Evolutionary conservation across 495 filamentous ascomycete species (phyloP).

Genomic region (Letharia lupina): DNA sequence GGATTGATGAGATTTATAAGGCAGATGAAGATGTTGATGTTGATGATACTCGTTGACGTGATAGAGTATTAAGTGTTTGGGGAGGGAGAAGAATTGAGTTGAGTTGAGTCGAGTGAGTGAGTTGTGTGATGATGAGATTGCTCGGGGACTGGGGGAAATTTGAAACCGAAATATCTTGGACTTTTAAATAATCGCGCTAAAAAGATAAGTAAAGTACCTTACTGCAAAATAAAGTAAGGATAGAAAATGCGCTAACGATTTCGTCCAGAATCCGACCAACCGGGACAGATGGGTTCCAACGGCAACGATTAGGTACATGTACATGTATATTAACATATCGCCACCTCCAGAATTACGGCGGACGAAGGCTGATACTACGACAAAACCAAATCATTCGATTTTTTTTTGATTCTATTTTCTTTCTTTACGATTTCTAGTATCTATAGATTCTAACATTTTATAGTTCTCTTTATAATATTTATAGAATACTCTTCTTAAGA

Average conservation of each 20-base stretch:
- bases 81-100: background rate
- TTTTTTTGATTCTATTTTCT: no score
- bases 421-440: no score
- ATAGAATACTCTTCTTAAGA: no score
- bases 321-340: no score
- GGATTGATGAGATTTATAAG: background rate
- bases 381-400: no score
- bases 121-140: background rate
- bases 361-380: no score
- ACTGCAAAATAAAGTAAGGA: background rate
- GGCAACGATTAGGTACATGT: no score
- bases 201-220: background rate
- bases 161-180: background rate
- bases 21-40: background rate
- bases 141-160: background rate
- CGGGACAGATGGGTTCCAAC: no score
- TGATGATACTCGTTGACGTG: constrained; percentile 5
- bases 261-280: background rate
- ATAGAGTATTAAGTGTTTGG: background rate
- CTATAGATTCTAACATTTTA: no score
- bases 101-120: no score
- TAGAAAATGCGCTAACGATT: background rate
- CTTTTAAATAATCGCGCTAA: background rate
- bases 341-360: no score
- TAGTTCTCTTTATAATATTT: no score